phyloP scores from a whole-genome alignment of 177 flowering plant species.

The Vitis hybrid region DNA sequence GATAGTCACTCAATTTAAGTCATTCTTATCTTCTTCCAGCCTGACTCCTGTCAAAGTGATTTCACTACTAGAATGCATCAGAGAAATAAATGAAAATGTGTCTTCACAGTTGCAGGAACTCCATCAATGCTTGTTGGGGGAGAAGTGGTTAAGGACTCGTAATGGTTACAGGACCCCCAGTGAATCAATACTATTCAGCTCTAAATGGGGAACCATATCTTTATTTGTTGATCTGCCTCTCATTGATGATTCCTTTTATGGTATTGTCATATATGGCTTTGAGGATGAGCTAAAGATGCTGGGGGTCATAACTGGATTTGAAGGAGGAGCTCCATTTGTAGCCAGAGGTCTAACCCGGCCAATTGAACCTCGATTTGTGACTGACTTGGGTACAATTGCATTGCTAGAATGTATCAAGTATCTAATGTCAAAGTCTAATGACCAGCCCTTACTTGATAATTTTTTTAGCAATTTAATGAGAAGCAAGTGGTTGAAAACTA shows the following conservation, averaged over 20 bases:
- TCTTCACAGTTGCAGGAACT: too few relatives aligned
- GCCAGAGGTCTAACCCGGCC: slow-evolving; percentile 5
- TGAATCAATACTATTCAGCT: too few relatives aligned
- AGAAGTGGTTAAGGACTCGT: too few relatives aligned
- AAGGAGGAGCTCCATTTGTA: slow-evolving; percentile 10
- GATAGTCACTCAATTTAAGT: too few relatives aligned
- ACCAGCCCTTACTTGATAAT: slow-evolving; percentile 3
- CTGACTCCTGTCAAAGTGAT: too few relatives aligned
- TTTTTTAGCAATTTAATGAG: neutral
- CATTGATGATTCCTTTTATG: slow-evolving; percentile 10
- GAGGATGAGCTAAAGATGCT: slow-evolving; percentile 11
- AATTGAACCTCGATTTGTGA: slow-evolving; percentile 4
- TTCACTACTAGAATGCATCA: too few relatives aligned
- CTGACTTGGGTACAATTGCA: slow-evolving; percentile 3
- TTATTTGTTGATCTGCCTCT: too few relatives aligned
- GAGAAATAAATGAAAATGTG: too few relatives aligned
- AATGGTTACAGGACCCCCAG: too few relatives aligned
- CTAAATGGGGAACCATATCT: too few relatives aligned
- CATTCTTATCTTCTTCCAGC: too few relatives aligned
- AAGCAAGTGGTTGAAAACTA: slow-evolving; percentile 15
- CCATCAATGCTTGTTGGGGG: too few relatives aligned
- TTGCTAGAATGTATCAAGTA: slow-evolving; percentile 10
- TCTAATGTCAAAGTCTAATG: neutral
- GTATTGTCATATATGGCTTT: slow-evolving; percentile 1
- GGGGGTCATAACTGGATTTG: slow-evolving; percentile 15